Evolutionary conservation across 768 basidiomycete genomes (phyloP), one percentile per base, ranked within the genome.

Genomic region (Pisolithus microcarpus): DNA sequence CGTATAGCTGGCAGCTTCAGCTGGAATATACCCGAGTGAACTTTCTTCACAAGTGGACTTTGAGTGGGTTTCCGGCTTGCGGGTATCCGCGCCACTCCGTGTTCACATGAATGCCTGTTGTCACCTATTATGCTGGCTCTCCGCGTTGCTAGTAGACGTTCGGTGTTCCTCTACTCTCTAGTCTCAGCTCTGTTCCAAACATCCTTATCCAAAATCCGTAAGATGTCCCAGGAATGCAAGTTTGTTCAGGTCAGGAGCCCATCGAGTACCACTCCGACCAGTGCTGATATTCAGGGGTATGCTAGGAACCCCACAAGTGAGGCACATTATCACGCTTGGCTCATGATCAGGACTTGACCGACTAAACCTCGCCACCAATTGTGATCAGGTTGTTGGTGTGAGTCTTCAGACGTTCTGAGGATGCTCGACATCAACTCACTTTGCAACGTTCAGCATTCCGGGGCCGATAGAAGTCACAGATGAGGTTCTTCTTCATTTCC

Each of bases 391-490:
- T 81, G 23, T 63, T 80, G 48, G 75, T 78, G 80, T 81, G 62
- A 49, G 50, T 54, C 28, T 19, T 26, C 1, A 18, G 23, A 34
- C 46, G 26, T 46, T 46, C 16, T 19, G 31, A 5, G 28, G 31
- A 18, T 0, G 26, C 28, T 46, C 34, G 23, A 45, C 49, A 43
- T 52, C 56, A 8, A 46, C 34, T 60, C 36, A 56, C 48, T 49
- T 51, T 38, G 5, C 40, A 15, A 7, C 16, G 34, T 28, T 31
- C 54, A 84, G 81, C 49, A 79, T 84, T 52, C 81, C 81, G 49
- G 81, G 81, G 16, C 81, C 81, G 23, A 80, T 82, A 56, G 81
- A 84, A 61, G 72, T 83, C 50, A 63, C 80, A 19, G 80, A 86
- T 64, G 79, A 82, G 59, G 80, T 79, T 50, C 30, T 70, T 58